Evolutionary conservation across 352 stramenopile species (phyloP).

Genomic region (Pythium myriotylum): DNA sequence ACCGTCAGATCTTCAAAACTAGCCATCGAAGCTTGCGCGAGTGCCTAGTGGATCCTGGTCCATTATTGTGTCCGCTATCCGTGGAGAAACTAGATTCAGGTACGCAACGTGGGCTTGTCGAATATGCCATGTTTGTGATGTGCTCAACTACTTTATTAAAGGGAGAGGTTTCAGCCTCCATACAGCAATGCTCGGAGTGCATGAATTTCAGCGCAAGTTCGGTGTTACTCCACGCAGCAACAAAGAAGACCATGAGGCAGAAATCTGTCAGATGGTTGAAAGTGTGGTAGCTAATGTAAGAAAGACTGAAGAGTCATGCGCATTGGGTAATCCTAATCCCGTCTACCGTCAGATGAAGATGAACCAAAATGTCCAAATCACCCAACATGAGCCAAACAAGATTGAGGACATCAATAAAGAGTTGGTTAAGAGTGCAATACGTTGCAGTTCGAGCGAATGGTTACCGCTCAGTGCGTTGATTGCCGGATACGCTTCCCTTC

Average conservation of each 20-base stretch:
- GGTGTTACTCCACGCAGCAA: constrained; percentile 20
- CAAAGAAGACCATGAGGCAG: constrained; percentile 20
- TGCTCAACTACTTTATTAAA: too few species aligned
- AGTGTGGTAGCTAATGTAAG: constrained; percentile 19
- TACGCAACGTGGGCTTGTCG: too few species aligned
- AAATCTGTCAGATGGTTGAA: constrained; percentile 12
- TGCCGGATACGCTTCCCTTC: constrained; percentile 31
- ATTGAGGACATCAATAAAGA: constrained; percentile 13
- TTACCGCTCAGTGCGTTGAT: constrained; percentile 39
- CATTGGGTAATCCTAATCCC: neutral
- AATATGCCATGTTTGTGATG: too few species aligned
- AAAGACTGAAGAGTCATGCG: too few species aligned
- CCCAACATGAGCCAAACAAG: neutral
- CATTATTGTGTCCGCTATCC: neutral
- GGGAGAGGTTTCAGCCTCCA: constrained; percentile 21
- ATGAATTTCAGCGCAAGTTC: constrained; percentile 27
- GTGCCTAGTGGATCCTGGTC: constrained; percentile 13
- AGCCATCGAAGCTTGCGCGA: constrained; percentile 32
- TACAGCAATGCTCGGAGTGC: constrained; percentile 19
- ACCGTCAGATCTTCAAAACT: neutral
- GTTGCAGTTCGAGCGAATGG: constrained; percentile 36
- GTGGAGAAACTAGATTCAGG: neutral
- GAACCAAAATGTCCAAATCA: neutral
- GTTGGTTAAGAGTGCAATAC: constrained; percentile 24
- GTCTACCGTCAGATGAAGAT: neutral